Percentiles rank a stretch among this genome's conserved stretches.
Evolutionary conservation across 148 eudicot genomes (phyloP).

Genomic region (Chenopodium formosanum): DNA sequence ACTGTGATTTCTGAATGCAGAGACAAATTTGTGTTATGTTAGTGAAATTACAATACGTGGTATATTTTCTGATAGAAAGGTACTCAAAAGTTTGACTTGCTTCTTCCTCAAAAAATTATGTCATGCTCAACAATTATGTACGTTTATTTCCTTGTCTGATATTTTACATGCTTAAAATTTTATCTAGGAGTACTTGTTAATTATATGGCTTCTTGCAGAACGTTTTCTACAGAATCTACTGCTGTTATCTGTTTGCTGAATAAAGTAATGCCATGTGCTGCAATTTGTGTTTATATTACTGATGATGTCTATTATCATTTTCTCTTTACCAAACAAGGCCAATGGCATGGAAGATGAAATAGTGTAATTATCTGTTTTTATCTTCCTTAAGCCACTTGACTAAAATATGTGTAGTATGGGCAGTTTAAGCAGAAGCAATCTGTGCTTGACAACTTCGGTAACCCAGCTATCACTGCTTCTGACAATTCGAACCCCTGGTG

Average conservation of each 20-base stretch:
- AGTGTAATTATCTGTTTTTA: not conserved
- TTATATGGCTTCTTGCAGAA: not conserved
- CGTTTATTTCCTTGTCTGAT: no score
- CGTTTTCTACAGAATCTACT: not conserved
- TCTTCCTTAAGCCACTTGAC: slow-evolving; percentile 14
- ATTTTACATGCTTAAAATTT: not conserved
- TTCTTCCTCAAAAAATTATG: no score
- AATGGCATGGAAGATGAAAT: not conserved
- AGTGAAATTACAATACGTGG: no score
- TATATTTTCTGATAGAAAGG: no score
- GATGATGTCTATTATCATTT: not conserved
- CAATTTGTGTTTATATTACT: not conserved
- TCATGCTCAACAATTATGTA: not conserved
- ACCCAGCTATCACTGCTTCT: slow-evolving; percentile 55
- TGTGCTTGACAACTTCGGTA: slow-evolving; percentile 59
- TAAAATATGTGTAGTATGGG: slow-evolving; percentile 33
- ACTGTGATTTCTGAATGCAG: not conserved
- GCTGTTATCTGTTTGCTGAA: not conserved
- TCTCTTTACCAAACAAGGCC: not conserved
- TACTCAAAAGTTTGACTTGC: no score
- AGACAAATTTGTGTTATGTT: not conserved
- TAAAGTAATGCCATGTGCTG: not conserved
- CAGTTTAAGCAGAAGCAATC: slow-evolving; percentile 83
- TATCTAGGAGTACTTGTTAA: not conserved
- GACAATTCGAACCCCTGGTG: slow-evolving; percentile 94